Conservation (phyloP, 805 yeast genomes). For the Candida wancherniae region DNA sequence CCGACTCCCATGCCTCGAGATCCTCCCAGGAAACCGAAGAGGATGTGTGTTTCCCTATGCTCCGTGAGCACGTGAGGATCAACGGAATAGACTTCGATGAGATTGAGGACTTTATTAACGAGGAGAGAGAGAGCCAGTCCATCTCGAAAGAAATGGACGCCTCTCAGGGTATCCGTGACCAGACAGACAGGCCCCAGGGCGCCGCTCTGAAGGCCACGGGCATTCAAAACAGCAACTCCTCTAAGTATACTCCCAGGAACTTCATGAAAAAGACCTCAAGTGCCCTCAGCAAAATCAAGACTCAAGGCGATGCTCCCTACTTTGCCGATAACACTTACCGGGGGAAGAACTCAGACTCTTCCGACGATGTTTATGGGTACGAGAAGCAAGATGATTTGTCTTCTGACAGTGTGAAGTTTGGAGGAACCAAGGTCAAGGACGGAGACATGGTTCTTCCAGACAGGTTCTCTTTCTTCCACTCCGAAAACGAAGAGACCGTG, state of each 20-base stretch:
- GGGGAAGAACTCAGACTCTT: conserved; percentile 19
- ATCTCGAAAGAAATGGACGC: conserved; percentile 18
- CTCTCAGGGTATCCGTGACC: conserved; percentile 23
- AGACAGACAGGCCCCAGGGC: conserved; percentile 10
- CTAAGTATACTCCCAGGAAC: conserved; percentile 56
- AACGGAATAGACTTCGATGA: conserved; percentile 90
- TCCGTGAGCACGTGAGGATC: conserved; percentile 51
- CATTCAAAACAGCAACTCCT: conserved; percentile 51
- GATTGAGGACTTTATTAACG: conserved; percentile 73
- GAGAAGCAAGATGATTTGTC: conserved; percentile 20
- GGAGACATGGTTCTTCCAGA: conserved; percentile 50
- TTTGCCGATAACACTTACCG: conserved; percentile 1
- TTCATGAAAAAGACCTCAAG: conserved; percentile 18
- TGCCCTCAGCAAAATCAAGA: conserved; percentile 1
- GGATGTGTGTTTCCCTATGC: conserved; percentile 96
- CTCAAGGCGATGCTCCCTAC: neutral
- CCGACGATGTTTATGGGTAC: conserved; percentile 20
- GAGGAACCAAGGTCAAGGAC: conserved; percentile 31
- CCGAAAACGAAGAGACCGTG: conserved; percentile 79
- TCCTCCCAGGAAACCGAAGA: conserved; percentile 90
- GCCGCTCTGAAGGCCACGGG: no score
- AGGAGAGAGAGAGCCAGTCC: conserved; percentile 47
- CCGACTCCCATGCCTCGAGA: conserved; percentile 68
- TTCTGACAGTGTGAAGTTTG: conserved; percentile 37
- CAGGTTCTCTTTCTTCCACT: conserved; percentile 76